Conservation (phyloP, 2,329 filamentous ascomycete species). For the Dryadomyces sulphureus region DNA sequence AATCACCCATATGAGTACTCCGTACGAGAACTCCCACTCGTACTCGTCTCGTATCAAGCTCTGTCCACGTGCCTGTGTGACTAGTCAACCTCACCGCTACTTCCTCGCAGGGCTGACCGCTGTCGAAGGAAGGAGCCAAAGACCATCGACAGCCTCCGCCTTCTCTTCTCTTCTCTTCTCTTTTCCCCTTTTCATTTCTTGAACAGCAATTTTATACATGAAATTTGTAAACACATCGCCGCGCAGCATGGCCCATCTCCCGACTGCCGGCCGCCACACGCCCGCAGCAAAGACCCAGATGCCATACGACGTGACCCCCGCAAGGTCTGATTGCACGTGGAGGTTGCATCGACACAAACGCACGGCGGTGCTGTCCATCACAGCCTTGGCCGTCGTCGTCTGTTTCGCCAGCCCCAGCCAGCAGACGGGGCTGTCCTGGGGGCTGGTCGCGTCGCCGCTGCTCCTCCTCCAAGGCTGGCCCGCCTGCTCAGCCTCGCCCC, state of each 20-base stretch:
- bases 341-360: neutral
- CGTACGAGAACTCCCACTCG: too few relatives aligned
- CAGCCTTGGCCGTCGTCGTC: neutral
- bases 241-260: neutral
- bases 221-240: too few relatives aligned
- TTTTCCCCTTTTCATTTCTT: too few relatives aligned
- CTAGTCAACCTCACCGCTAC: neutral
- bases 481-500: neutral
- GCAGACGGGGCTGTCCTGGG: too few relatives aligned
- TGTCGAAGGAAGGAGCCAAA: neutral
- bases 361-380: neutral
- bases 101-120: neutral
- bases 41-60: too few relatives aligned
- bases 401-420: neutral
- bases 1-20: too few relatives aligned
- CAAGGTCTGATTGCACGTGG: neutral
- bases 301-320: neutral
- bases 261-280: neutral
- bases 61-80: too few relatives aligned
- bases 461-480: neutral
- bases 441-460: too few relatives aligned
- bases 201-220: too few relatives aligned
- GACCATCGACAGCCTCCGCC: too few relatives aligned
- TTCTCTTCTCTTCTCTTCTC: too few relatives aligned
- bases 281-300: too few relatives aligned